A percentile compares a stretch with the other conserved stretches of the same genome.
Conservation (phyloP, 805 yeast species). For the Lachancea nothofagi region DNA sequence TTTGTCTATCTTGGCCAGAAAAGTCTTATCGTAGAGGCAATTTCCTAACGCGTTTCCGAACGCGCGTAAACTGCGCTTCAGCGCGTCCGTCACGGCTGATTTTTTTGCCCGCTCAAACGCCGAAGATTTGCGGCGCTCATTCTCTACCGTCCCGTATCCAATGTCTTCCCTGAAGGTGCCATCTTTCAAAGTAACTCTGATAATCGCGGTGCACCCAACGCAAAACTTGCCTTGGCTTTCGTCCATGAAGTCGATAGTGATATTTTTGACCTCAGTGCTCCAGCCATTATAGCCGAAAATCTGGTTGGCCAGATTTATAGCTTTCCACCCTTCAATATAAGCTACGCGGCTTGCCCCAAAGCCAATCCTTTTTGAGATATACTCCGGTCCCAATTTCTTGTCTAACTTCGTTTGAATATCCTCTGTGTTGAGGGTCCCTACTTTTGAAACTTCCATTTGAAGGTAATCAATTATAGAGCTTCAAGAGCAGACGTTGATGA, state of each 20-base stretch:
- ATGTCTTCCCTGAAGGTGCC: constrained; percentile 80
- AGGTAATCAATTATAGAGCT: background rate
- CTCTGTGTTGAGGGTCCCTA: constrained; percentile 14
- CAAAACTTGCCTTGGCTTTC: constrained; percentile 51
- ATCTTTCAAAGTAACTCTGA: constrained; percentile 65
- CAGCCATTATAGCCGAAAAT: constrained; percentile 83
- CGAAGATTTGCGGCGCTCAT: constrained; percentile 61
- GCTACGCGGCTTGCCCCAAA: constrained; percentile 66
- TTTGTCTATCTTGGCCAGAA: constrained; percentile 41
- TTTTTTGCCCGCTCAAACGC: constrained; percentile 83
- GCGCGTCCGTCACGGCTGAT: constrained; percentile 78
- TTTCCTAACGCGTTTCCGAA: constrained; percentile 82
- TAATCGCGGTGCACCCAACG: constrained; percentile 67
- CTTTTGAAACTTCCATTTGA: constrained; percentile 24
- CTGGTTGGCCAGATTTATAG: constrained; percentile 70
- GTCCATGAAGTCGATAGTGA: constrained; percentile 68
- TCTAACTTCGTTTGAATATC: constrained; percentile 38
- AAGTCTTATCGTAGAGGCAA: constrained; percentile 74
- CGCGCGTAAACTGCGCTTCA: constrained; percentile 71
- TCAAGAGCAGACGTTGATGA: no score
- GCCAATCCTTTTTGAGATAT: constrained; percentile 68
- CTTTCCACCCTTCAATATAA: constrained; percentile 81
- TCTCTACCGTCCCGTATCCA: constrained; percentile 80
- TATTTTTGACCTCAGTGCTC: constrained; percentile 63
- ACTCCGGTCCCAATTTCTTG: constrained; percentile 66